Conservation (phyloP, 192 early-diverging fungal genomes). For the Borealophlyctis nickersoniae region DNA sequence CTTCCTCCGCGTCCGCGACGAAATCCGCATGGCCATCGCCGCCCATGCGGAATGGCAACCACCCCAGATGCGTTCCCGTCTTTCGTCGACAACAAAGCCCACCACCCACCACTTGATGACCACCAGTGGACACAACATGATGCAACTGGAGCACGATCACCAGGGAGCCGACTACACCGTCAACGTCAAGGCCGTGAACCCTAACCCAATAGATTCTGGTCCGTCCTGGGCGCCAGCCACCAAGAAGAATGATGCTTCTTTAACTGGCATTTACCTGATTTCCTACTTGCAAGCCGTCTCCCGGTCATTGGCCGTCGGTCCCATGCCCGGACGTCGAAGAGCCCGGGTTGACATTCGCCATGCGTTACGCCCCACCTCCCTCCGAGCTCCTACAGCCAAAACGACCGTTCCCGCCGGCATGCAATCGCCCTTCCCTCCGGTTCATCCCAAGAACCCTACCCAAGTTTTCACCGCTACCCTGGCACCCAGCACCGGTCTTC, state of each 20-base stretch:
- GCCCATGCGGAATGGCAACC: constrained; percentile 69
- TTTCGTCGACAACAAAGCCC: constrained; percentile 42
- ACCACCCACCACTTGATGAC: constrained; percentile 60
- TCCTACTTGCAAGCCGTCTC: constrained; percentile 91
- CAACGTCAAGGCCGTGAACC: constrained; percentile 94
- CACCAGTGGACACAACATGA: constrained; percentile 80
- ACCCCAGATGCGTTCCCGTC: constrained; percentile 43
- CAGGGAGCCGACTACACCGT: constrained; percentile 82
- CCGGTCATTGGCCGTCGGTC: constrained; percentile 73
- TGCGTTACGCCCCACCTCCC: constrained; percentile 41
- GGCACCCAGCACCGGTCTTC: constrained; percentile 46
- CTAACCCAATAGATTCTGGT: constrained; percentile 73
- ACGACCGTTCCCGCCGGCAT: constrained; percentile 47
- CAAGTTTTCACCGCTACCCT: constrained; percentile 52
- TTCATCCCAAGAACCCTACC: constrained; percentile 50
- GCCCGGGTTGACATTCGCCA: constrained; percentile 57
- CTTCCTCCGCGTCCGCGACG: constrained; percentile 57
- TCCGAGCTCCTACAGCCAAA: constrained; percentile 53
- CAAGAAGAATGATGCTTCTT: constrained; percentile 31
- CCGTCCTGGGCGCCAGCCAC: constrained; percentile 25
- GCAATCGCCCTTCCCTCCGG: constrained; percentile 48
- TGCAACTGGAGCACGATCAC: constrained; percentile 91
- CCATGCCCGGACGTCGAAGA: constrained; percentile 81
- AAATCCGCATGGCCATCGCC: constrained; percentile 66
- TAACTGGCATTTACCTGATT: constrained; percentile 82